Base-by-base conservation (phyloP, 1,139 yeast species). In the Geotrichum bryndzae region DNA sequence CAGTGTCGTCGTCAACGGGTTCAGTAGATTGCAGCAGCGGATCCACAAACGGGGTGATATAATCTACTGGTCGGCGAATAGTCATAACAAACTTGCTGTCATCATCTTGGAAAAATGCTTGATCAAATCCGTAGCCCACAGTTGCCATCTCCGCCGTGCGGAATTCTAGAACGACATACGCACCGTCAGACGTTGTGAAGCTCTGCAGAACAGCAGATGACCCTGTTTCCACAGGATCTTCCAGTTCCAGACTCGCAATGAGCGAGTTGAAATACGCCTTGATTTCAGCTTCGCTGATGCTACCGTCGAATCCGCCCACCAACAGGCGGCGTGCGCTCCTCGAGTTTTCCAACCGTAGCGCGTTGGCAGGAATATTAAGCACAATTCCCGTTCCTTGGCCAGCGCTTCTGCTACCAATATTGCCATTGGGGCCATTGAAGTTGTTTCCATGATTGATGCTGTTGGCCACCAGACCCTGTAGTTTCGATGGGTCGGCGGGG, bases 61-160 rank as follows among this genome's bases (percentile, higher is more conserved):
- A 89, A 64, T 84, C 87, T n/a, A 76, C 75, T 1, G 95, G 94
- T 67, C 96, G 78, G 10, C 72, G 66, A 2, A 86, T 69, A 15
- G 23, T 46, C 56, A 61, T 1, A 65, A 68, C 15, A 85, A 68
- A 10, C 53, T 64, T 15, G 62, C 58, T 15, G 51, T 55, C 46
- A 48, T 45, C 63, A 53, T 45, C 66, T n/a, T 77, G 77, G 59
- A 77, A 70, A 22, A 68, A 65, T 23, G 66, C 70, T 0, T 79
- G 80, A 65, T 78, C 77, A 58, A 84, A 75, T 1, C 88, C 79
- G 50, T 80, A 73, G 0, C 84, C 77, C 0, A 84, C 73, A 0
- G 95, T 87, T 0, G 95, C 88, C 62, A 83, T 78, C n/a, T 78
- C 76, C 54, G 82, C 74, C 58, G 80, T 80, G 4, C 79, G 76